Percentiles rank a stretch among this genome's conserved stretches.
These are phyloP conservation scores for Talaromyces sp. DNA, from an alignment of 2,329 filamentous ascomycete genomes.

Conservation along the genomic window DNA sequence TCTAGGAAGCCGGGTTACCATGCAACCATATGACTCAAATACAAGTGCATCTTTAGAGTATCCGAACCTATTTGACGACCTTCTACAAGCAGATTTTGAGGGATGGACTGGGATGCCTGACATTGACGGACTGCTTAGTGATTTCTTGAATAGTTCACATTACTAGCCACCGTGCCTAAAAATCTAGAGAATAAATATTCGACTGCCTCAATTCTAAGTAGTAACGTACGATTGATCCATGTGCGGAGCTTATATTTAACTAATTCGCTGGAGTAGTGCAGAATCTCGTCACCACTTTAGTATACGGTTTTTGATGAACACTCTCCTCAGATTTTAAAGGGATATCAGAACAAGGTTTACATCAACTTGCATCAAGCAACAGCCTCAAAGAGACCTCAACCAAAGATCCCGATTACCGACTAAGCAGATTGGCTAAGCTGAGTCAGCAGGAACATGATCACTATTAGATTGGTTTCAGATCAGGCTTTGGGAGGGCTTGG, in stretches of 20 bases:
- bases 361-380: background rate
- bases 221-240: background rate
- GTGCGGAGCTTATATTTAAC: too few relatives aligned
- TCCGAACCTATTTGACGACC: constrained; percentile 25
- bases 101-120: constrained; percentile 27
- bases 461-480: background rate
- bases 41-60: constrained; percentile 17
- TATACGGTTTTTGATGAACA: background rate
- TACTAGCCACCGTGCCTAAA: background rate
- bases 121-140: constrained; percentile 31
- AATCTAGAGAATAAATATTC: background rate
- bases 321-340: background rate
- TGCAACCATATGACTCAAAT: background rate
- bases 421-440: background rate
- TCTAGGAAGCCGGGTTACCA: constrained; percentile 14
- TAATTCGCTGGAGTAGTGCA: too few relatives aligned
- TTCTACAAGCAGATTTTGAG: constrained; percentile 25
- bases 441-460: background rate
- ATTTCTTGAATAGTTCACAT: constrained; percentile 23
- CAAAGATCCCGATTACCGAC: background rate
- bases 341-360: background rate
- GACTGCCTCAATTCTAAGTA: background rate
- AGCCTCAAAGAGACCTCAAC: background rate
- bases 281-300: background rate
- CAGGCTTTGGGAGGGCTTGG: background rate